Conservation (phyloP, 169 alveolate species). For the Eimeria necatrix region DNA sequence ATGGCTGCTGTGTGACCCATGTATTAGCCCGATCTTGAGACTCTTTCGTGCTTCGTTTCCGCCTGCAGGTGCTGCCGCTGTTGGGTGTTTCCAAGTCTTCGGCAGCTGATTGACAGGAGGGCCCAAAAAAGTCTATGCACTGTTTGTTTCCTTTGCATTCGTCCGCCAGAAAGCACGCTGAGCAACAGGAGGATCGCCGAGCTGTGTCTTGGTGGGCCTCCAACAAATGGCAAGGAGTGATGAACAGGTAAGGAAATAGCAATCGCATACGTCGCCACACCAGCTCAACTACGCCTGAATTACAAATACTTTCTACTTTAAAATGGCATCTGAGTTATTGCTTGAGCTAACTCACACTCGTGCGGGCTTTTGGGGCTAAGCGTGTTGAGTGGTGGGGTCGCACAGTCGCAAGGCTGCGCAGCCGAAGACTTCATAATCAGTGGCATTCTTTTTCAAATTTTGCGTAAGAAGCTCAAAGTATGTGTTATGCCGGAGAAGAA, state of each 20-base stretch:
- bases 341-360: background rate
- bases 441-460: too few relatives aligned
- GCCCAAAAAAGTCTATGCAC: background rate
- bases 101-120: too few relatives aligned
- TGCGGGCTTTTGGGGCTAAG: constrained; percentile 24
- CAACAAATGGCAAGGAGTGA: background rate
- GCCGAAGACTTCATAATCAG: too few relatives aligned
- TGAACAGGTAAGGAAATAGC: background rate
- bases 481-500: too few relatives aligned
- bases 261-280: too few relatives aligned
- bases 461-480: too few relatives aligned
- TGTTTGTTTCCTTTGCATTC: background rate
- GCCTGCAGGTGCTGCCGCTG: too few relatives aligned
- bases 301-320: constrained; percentile 21
- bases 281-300: too few relatives aligned
- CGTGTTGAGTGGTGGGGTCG: constrained; percentile 72
- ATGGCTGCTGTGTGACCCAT: background rate
- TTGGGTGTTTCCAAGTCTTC: too few relatives aligned
- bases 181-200: background rate
- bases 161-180: background rate
- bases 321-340: background rate
- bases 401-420: background rate
- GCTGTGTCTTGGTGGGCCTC: constrained; percentile 25
- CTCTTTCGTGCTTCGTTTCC: background rate
- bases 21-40: background rate